Conservation (phyloP, 352 stramenopile species). For the Phytophthora sp. region DNA sequence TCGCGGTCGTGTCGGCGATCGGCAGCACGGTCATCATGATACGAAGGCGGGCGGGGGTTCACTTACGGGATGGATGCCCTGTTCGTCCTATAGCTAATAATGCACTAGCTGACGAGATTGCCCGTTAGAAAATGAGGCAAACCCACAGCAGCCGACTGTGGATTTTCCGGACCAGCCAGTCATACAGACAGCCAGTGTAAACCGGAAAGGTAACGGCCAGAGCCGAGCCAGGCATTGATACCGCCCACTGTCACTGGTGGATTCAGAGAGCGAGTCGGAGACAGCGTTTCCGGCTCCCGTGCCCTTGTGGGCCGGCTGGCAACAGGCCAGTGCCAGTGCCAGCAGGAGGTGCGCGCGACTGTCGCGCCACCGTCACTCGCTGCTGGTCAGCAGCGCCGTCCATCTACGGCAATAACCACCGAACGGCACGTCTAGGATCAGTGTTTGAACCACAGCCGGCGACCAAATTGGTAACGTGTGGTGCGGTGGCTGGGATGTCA, state of each 20-base stretch:
- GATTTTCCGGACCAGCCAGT: slow-evolving; percentile 42
- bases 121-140: slow-evolving; percentile 36
- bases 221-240: slow-evolving; percentile 33
- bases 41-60: background rate
- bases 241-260: slow-evolving; percentile 26
- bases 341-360: no score
- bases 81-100: slow-evolving; percentile 5
- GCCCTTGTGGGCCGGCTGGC: background rate
- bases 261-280: slow-evolving; percentile 38
- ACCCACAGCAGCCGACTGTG: slow-evolving; percentile 5
- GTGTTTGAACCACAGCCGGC: no score
- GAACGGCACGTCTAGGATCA: background rate
- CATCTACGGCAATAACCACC: background rate
- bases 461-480: slow-evolving; percentile 7
- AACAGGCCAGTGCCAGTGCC: background rate
- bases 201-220: slow-evolving; percentile 25
- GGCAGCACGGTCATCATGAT: slow-evolving; percentile 60
- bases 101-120: slow-evolving; percentile 9
- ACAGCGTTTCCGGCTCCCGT: slow-evolving; percentile 28
- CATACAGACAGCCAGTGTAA: slow-evolving; percentile 39
- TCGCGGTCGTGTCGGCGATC: slow-evolving; percentile 27
- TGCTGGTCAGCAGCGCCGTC: background rate
- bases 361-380: no score
- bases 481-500: background rate
- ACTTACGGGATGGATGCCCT: background rate